Evolutionary conservation across 2,329 filamentous ascomycete genomes (phyloP).

Genomic region (Dactylellina leptospora): DNA sequence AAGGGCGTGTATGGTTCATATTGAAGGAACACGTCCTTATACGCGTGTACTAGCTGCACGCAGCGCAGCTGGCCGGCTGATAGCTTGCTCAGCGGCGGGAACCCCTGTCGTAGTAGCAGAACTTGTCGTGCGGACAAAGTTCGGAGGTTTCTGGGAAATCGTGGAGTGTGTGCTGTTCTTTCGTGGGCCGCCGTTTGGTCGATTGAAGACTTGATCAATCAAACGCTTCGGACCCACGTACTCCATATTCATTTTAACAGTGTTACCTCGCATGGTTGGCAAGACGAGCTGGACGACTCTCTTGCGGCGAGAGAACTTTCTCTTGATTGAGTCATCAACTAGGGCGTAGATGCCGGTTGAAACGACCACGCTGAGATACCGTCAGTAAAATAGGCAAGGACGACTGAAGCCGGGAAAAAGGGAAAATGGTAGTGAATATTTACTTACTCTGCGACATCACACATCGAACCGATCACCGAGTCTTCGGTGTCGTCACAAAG

Average conservation of each 20-base stretch:
- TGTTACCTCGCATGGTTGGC: slow-evolving; percentile 63
- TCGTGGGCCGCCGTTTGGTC: slow-evolving; percentile 57
- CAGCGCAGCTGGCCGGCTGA: slow-evolving; percentile 46
- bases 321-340: slow-evolving; percentile 89
- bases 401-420: slow-evolving; percentile 1
- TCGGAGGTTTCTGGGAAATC: slow-evolving; percentile 23
- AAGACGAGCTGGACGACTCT: slow-evolving; percentile 65
- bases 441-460: slow-evolving; percentile 87
- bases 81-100: slow-evolving; percentile 32
- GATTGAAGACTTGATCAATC: slow-evolving; percentile 72
- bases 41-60: slow-evolving; percentile 51
- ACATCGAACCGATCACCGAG: slow-evolving; percentile 71
- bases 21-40: slow-evolving; percentile 14
- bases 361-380: slow-evolving; percentile 75
- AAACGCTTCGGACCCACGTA: slow-evolving; percentile 70
- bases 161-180: slow-evolving; percentile 28
- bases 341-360: slow-evolving; percentile 88
- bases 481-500: slow-evolving; percentile 73
- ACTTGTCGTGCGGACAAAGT: slow-evolving; percentile 35
- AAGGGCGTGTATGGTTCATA: background rate
- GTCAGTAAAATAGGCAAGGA: slow-evolving; percentile 54
- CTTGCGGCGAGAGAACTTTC: slow-evolving; percentile 62
- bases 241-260: slow-evolving; percentile 69
- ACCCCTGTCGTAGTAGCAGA: slow-evolving; percentile 38
- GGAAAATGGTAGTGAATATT: background rate